Conservation (phyloP, 768 basidiomycete genomes). For the Glaciozyma antarctica region DNA sequence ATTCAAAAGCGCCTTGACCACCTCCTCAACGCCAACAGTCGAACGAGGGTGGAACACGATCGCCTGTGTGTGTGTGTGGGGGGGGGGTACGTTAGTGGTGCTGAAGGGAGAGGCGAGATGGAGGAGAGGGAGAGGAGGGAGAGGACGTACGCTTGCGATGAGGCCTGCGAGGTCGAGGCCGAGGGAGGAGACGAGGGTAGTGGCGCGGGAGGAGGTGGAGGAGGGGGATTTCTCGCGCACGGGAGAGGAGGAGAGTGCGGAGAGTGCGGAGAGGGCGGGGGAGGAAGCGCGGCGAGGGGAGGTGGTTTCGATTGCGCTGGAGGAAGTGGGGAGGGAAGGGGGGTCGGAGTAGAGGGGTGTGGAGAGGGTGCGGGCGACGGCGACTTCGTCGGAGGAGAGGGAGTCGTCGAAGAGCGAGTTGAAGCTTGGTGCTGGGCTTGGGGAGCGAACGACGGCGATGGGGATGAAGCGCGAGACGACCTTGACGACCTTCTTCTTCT, state of each 20-base stretch:
- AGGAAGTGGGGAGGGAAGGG: background rate
- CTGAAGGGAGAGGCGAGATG: too few species aligned
- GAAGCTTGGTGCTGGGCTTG: background rate
- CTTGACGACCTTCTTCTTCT: background rate
- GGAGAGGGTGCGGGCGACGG: background rate
- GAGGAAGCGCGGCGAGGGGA: background rate
- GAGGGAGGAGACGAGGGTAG: constrained; percentile 4
- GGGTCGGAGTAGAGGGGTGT: background rate
- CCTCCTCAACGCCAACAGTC: constrained; percentile 24
- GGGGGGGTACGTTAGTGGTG: too few species aligned
- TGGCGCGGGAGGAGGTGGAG: background rate
- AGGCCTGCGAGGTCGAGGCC: constrained; percentile 28
- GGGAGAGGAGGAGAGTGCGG: background rate
- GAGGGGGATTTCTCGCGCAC: background rate
- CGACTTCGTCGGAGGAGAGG: too few species aligned
- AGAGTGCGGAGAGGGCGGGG: background rate
- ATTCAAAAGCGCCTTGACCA: constrained; percentile 13
- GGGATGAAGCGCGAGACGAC: background rate
- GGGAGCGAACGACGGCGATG: background rate
- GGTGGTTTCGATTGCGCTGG: background rate
- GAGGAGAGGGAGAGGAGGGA: too few species aligned
- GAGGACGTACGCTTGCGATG: constrained; percentile 8
- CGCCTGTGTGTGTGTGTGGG: too few species aligned
- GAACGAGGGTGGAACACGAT: constrained; percentile 31
- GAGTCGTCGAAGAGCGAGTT: constrained; percentile 7